Conservation (phyloP, 495 filamentous ascomycete genomes). For the Astrothelium macrocarpum region DNA sequence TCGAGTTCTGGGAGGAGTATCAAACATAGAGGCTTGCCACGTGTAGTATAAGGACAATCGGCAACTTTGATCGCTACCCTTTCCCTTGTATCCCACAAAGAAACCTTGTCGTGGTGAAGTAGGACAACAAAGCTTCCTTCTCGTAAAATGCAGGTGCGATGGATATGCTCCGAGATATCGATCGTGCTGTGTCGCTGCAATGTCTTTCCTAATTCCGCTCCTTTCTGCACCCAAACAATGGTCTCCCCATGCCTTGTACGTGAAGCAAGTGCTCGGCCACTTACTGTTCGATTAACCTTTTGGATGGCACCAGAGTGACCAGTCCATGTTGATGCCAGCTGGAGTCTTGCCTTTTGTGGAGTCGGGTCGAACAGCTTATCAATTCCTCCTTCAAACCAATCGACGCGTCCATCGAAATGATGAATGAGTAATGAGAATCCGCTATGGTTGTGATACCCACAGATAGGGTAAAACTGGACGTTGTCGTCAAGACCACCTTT, state of each 20-base stretch:
- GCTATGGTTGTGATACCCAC: slow-evolving; percentile 46
- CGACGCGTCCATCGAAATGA: slow-evolving; percentile 75
- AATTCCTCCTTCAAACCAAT: slow-evolving; percentile 68
- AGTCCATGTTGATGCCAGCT: slow-evolving; percentile 57
- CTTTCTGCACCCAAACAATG: slow-evolving; percentile 70
- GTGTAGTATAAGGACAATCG: slow-evolving; percentile 47
- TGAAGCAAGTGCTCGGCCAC: slow-evolving; percentile 71
- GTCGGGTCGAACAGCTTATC: slow-evolving; percentile 71
- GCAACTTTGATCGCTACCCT: slow-evolving; percentile 47
- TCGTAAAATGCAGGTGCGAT: slow-evolving; percentile 66
- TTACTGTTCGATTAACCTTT: slow-evolving; percentile 75
- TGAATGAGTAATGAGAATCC: slow-evolving; percentile 72
- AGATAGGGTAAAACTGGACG: slow-evolving; percentile 66
- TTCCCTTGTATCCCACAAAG: slow-evolving; percentile 68
- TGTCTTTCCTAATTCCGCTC: slow-evolving; percentile 37
- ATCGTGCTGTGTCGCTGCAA: slow-evolving; percentile 62
- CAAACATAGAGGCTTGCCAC: slow-evolving; percentile 73
- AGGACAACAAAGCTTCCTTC: slow-evolving; percentile 72
- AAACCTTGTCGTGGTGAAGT: slow-evolving; percentile 64
- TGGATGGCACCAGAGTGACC: slow-evolving; percentile 74
- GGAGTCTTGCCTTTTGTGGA: slow-evolving; percentile 52
- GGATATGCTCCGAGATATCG: slow-evolving; percentile 64
- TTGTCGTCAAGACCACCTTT: slow-evolving; percentile 40
- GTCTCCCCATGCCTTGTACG: slow-evolving; percentile 69
- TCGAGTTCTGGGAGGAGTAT: slow-evolving; percentile 61